Base-by-base conservation (phyloP, 148 eudicot genomes). In the Nepenthes mirabilis region DNA sequence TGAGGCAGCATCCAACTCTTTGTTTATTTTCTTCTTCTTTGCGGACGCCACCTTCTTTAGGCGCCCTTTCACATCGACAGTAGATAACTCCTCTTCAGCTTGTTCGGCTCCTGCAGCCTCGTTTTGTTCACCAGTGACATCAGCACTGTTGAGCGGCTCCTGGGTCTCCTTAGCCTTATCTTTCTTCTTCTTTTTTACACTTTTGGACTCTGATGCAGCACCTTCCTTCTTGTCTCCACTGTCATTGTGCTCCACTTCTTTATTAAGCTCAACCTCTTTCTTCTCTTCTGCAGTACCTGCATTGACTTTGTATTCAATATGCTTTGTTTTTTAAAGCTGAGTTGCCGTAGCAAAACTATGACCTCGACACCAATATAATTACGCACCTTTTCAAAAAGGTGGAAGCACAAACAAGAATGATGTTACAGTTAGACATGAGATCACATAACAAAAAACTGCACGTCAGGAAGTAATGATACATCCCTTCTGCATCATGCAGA, bases 21-120 rank as follows among this genome's bases (percentile, higher is more conserved):
- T 93, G 67, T 78, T 70, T 0, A 91, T 86, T 70, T 93, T 93
- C 82, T 93, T 91, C 77, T 91, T 93, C 81, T 88, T 93, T 33
- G 78, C 43, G 2, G 91, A 74, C 9, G 90, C 87, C 58, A 86
- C 52, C 72, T 79, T 93, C 82, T 86, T 93, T 1, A 89, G 71
- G 59, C 79, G 81, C 79, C 82, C 99, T 71, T 93, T 93, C 70
- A 93, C 77, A 57, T 93, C 96, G 14, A 85, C 72, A 11, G 82
- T 57, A 14, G 90, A 64, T 43, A 73, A 55, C 40, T 80, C 95
- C 57, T 79, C 90, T 14, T 79, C 74, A 4, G 71, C 61, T 61
- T 65, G 80, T 36, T 75, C 76, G 23, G 80, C 57, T 57, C 55
- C 82, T 57, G 77, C 74, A 55, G 76, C 34, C 59, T 80, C 87